These are phyloP conservation scores for Anethum foeniculum DNA, from an alignment of 140 eudicot species.

Conservation along the genomic window DNA sequence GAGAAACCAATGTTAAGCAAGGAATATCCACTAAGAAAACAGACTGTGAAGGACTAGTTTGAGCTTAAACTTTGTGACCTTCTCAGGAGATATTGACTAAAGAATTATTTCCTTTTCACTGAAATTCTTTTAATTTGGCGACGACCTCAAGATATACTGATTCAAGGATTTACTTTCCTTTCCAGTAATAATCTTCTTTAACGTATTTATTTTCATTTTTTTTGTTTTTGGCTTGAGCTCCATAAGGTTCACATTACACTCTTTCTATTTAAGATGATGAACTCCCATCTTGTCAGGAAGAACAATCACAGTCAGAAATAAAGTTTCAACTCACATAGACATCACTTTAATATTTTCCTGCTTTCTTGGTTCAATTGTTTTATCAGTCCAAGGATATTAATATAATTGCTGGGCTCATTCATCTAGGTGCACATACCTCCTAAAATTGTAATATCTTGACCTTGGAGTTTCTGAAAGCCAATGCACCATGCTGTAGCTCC, in stretches of 20 bases:
- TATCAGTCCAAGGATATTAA: not conserved
- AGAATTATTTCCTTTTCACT: not conserved
- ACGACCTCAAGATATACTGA: not conserved
- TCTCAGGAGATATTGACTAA: not conserved
- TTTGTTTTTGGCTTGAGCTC: not conserved
- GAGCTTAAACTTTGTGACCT: not conserved
- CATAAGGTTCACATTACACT: not conserved
- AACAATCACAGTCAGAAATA: not conserved
- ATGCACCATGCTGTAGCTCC: conserved; percentile 87
- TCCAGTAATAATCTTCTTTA: not conserved
- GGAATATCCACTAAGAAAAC: not conserved
- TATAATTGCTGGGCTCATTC: not conserved
- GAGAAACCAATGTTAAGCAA: not conserved
- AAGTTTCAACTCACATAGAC: not conserved
- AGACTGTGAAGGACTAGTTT: not conserved
- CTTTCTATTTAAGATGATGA: not conserved
- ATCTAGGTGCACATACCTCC: conserved; percentile 52
- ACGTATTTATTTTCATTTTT: not conserved
- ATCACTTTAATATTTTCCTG: not conserved
- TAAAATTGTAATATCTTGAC: conserved; percentile 70
- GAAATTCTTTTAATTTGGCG: not conserved
- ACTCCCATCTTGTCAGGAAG: not conserved
- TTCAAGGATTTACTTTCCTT: not conserved
- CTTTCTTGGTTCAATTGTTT: not conserved
- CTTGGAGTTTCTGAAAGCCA: conserved; percentile 64